phyloP scores from a whole-genome alignment of 2,329 filamentous ascomycete species.

The Aspergillus sergii region DNA sequence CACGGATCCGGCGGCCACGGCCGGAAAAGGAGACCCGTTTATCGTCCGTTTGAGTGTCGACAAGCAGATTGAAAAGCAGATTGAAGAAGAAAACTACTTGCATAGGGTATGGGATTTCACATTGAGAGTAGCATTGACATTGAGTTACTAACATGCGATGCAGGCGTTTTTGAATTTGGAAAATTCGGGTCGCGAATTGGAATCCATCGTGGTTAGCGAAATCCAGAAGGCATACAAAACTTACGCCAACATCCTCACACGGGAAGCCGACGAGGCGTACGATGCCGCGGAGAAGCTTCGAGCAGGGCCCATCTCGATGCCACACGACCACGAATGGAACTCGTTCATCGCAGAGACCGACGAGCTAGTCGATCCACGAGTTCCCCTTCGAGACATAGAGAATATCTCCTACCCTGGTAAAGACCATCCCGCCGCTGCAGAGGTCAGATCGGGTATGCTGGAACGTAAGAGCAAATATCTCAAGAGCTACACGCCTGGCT shows the following conservation, averaged over 20 bases:
- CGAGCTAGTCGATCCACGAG: constrained; percentile 81
- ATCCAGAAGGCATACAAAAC: constrained; percentile 98
- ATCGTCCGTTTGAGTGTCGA: constrained; percentile 84
- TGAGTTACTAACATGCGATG: neutral
- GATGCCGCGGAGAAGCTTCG: constrained; percentile 78
- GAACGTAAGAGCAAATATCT: constrained; percentile 99
- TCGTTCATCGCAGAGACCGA: constrained; percentile 78
- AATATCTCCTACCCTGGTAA: constrained; percentile 91
- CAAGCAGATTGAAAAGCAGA: constrained; percentile 84
- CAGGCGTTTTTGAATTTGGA: constrained; percentile 94
- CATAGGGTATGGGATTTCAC: constrained; percentile 68
- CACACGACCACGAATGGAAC: constrained; percentile 90
- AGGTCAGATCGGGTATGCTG: constrained; percentile 86
- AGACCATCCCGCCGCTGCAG: constrained; percentile 77
- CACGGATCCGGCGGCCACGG: constrained; percentile 71
- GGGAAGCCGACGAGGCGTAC: constrained; percentile 82
- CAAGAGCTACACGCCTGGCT: constrained; percentile 94
- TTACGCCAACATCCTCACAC: constrained; percentile 86
- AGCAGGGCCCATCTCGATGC: constrained; percentile 84
- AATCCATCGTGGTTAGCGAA: constrained; percentile 94
- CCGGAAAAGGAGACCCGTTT: constrained; percentile 90
- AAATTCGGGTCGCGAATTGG: constrained; percentile 88
- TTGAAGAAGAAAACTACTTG: constrained; percentile 96
- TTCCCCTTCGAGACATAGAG: constrained; percentile 75
- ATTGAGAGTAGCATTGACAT: neutral